Conservation (phyloP, 352 stramenopile genomes). For the Phytophthora sojae region DNA sequence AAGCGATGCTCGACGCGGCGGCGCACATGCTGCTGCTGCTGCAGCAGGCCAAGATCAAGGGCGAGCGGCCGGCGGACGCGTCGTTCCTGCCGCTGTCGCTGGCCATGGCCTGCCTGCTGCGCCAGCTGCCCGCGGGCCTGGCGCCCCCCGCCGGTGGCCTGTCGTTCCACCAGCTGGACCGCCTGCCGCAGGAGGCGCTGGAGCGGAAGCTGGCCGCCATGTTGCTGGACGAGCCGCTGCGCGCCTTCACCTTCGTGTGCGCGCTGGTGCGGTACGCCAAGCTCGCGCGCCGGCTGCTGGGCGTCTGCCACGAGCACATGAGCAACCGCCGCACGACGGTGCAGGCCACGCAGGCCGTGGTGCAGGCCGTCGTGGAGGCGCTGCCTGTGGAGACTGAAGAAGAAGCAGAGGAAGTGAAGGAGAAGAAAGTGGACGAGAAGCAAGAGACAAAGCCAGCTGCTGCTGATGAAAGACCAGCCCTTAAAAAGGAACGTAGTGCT, state of each 20-base stretch:
- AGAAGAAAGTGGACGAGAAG: constrained; percentile 5
- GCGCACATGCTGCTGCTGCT: constrained; percentile 62
- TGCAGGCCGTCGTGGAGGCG: constrained; percentile 34
- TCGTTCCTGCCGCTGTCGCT: constrained; percentile 70
- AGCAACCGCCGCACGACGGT: constrained; percentile 31
- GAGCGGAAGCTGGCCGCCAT: constrained; percentile 41
- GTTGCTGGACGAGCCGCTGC: constrained; percentile 36
- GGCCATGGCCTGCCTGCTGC: constrained; percentile 51
- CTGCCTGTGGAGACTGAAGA: constrained; percentile 24
- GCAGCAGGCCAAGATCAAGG: constrained; percentile 56
- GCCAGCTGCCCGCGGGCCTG: constrained; percentile 51
- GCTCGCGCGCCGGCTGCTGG: constrained; percentile 46
- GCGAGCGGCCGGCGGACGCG: constrained; percentile 42
- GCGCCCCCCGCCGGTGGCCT: constrained; percentile 42
- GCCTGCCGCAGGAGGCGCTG: constrained; percentile 37
- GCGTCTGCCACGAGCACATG: constrained; percentile 54
- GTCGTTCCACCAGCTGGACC: constrained; percentile 57
- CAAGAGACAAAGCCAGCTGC: not conserved
- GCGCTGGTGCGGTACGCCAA: constrained; percentile 54
- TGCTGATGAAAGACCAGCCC: not conserved
- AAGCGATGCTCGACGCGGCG: constrained; percentile 47
- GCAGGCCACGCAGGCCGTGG: constrained; percentile 44
- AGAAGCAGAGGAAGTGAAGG: not conserved
- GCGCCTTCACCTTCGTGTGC: constrained; percentile 42
- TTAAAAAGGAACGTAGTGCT: too few species aligned